These are phyloP conservation scores for Cyberlindnera japonica DNA, from an alignment of 805 yeast species.

Conservation along the genomic window DNA sequence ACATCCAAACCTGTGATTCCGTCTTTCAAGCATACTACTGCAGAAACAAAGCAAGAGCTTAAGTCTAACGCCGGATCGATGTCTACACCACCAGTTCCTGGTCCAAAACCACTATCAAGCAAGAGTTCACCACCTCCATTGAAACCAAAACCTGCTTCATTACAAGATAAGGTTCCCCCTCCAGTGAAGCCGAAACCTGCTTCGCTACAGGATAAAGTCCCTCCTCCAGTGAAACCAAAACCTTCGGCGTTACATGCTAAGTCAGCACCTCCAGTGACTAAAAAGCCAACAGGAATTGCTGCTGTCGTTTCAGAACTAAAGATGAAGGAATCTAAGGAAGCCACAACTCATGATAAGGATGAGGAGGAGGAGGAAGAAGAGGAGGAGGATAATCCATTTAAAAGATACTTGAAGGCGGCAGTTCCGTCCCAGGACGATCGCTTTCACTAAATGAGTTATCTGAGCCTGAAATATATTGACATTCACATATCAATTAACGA, in stretches of 20 bases:
- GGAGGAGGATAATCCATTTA: conserved; percentile 34
- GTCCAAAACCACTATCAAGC: conserved; percentile 3
- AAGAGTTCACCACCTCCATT: conserved; percentile 13
- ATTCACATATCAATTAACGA: too few species aligned
- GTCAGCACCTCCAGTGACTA: too few species aligned
- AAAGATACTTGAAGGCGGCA: conserved; percentile 34
- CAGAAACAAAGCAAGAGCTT: conserved; percentile 2
- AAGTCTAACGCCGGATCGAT: neutral
- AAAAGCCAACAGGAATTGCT: conserved; percentile 3
- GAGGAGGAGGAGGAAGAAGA: conserved; percentile 16
- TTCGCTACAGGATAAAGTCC: conserved; percentile 1
- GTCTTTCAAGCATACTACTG: too few species aligned
- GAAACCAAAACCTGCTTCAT: conserved; percentile 16
- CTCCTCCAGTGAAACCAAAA: conserved; percentile 18
- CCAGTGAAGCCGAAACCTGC: conserved; percentile 13
- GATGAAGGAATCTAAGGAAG: neutral
- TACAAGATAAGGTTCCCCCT: conserved; percentile 4
- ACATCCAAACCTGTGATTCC: conserved; percentile 1
- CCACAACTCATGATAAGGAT: neutral
- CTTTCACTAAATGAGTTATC: conserved; percentile 15
- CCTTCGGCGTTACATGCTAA: conserved; percentile 3
- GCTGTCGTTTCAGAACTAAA: conserved; percentile 3
- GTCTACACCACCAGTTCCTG: conserved; percentile 7
- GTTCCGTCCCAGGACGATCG: conserved; percentile 36
- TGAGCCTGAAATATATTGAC: too few species aligned